Conservation (phyloP, 2,329 filamentous ascomycete genomes). For the Neonectria faginata region DNA sequence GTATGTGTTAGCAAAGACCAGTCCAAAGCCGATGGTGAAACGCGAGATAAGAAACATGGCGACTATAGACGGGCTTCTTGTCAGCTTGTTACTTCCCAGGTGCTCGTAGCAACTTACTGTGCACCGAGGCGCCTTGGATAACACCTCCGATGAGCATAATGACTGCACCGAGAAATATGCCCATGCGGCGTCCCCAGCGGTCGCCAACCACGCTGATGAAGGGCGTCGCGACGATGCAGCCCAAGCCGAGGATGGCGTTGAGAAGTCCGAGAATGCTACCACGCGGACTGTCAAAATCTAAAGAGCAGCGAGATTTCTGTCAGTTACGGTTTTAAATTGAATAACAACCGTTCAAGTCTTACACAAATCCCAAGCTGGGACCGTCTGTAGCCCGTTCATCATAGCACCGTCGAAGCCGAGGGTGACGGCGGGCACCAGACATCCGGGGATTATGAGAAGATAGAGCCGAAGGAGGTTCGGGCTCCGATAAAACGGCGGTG, state of each 20-base stretch:
- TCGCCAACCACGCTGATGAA: conserved; percentile 46
- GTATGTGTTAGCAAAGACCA: conserved; percentile 63
- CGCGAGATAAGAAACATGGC: conserved; percentile 66
- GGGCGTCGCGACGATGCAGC: conserved; percentile 52
- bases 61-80: conserved; percentile 39
- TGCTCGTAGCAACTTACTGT: conserved; percentile 40
- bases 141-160: conserved; percentile 54
- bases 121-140: conserved; percentile 41
- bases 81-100: not conserved
- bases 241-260: conserved; percentile 58
- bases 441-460: conserved; percentile 31
- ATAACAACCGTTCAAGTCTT: not conserved
- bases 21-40: conserved; percentile 65
- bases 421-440: conserved; percentile 28
- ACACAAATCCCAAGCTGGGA: conserved; percentile 36
- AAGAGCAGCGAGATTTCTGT: not conserved
- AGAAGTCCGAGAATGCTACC: conserved; percentile 34
- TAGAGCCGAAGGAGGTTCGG: conserved; percentile 21
- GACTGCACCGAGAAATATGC: conserved; percentile 45
- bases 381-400: conserved; percentile 43
- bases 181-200: conserved; percentile 44
- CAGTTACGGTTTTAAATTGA: not conserved
- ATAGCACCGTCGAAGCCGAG: conserved; percentile 60
- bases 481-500: conserved; percentile 26
- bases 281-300: conserved; percentile 46